Base-by-base conservation (phyloP, 2,329 filamentous ascomycete species). In the Colletotrichum godetiae region DNA sequence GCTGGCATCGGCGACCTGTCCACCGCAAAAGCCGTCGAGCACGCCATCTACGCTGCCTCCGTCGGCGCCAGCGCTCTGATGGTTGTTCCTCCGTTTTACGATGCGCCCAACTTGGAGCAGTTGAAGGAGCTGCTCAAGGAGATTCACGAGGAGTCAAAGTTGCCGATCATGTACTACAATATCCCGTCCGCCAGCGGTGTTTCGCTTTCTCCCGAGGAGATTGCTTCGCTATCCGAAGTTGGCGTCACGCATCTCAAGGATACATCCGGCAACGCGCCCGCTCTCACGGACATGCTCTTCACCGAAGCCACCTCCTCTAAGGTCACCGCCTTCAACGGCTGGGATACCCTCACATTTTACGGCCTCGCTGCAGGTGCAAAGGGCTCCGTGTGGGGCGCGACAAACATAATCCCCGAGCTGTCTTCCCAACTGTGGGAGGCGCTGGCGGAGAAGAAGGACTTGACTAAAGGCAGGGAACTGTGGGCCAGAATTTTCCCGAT, bases 281-380 rank as follows among this genome's bases (percentile, higher is more conserved):
- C 84, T 0, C 78, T 88, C 5, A 88, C 86, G 2, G 86, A 88
- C 69, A 76, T 88, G 15, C 79, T 88, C 4, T 88, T 88, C 74
- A 81, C 80, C 66, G 71, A 76, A 33, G 75, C 77, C 5, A 65
- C 69, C 75, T 59, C 74, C 75, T 11, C 83, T 66, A 76, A 81
- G 31, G 84, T 88, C 73, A 88, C 85, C 1, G 81, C 84, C 0
- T 87, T 88, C 77, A 88, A 88, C 68, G 87, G 87, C 1, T 88
- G 86, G 87, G 87, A 88, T 71, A 88, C 86, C 0, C 78, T 88
- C 19, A 88, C 87, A 0, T 88, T 88, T 76, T 88, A 88, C 74
- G 86, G 87, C 11, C 78, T 88, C 11, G 85, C 84, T 0, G 86
- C 86, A 0, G 87, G 87, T 0, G 85, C 85, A 10, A 85, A 85